Base-by-base conservation (phyloP, 345 rosid genomes). In the Pistacia integerrima region DNA sequence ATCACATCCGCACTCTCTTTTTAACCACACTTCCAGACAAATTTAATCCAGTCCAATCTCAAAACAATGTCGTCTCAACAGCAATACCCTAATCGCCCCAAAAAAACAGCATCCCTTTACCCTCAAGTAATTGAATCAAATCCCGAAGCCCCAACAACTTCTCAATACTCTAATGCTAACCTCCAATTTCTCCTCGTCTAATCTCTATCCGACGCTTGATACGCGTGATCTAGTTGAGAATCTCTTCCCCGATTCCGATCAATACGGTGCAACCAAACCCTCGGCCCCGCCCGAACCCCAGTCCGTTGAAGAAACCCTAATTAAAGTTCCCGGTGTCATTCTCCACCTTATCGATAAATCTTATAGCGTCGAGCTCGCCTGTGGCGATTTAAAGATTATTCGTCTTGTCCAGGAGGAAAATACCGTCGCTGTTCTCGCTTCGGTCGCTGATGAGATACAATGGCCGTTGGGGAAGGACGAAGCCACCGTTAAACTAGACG, bases 281-380 rank as follows among this genome's bases (percentile, higher is more conserved):
- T 81, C 96, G 1, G 93, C 97, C 30, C 97, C 96, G 3, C 96
- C 89, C 2, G 41, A 69, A 2, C 96, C 89, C 1, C 51, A 67
- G 48, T 86, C 91, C 16, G 44, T 70, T 9, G 98, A 92, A 72
- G 92, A 92, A 65, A 83, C 85, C 63, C 76, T 93, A 35, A 71
- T 96, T 54, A 82, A 66, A 69, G 85, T 96, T 80, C 87, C 90
- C 14, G 97, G 98, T 14, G 92, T 92, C 5, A 86, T 96, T 33
- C 86, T 96, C 64, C 90, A 96, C 80, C 87, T 96, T 57, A 93
- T 96, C 61, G 98, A 96, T 55, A 79, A 74, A 74, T 84, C 90
- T 13, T 92, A 91, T 83, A 92, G 97, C 80, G 92, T 93, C 8
- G 94, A 96, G 83, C 97, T 96, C 51, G 97, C 98, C n/a, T 83